These are phyloP conservation scores for Dothiorella sarmentorum DNA, from an alignment of 2,329 filamentous ascomycete genomes.

Conservation along the genomic window DNA sequence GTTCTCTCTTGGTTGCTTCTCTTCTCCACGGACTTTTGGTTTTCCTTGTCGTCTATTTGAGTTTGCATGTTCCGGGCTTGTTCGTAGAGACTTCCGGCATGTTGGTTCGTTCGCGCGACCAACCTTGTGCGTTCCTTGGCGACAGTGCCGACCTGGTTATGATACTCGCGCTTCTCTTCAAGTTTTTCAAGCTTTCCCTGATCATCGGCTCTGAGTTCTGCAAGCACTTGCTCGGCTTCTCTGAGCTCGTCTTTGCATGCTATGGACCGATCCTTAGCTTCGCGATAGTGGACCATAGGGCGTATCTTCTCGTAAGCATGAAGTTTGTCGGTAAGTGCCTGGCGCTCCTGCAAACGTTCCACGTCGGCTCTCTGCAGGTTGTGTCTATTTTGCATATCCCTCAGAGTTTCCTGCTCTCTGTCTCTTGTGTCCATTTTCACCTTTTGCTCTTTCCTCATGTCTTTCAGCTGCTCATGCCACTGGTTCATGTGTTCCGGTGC, in stretches of 20 bases:
- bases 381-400: constrained; percentile 69
- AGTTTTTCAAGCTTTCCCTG: constrained; percentile 69
- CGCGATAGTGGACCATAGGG: constrained; percentile 63
- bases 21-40: constrained; percentile 41
- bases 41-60: constrained; percentile 34
- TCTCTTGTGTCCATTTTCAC: constrained; percentile 57
- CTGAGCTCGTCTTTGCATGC: constrained; percentile 50
- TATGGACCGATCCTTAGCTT: constrained; percentile 46
- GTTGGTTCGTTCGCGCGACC: constrained; percentile 30
- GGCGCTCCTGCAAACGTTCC: constrained; percentile 73
- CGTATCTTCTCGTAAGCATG: constrained; percentile 62
- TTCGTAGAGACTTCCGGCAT: constrained; percentile 26
- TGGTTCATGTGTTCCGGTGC: constrained; percentile 75
- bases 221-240: too few relatives aligned
- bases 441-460: constrained; percentile 67
- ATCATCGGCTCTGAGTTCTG: constrained; percentile 59
- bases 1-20: constrained; percentile 30
- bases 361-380: constrained; percentile 74
- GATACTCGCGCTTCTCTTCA: constrained; percentile 67
- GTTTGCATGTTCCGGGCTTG: constrained; percentile 44
- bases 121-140: constrained; percentile 54
- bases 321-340: constrained; percentile 63
- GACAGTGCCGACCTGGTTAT: constrained; percentile 53
- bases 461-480: constrained; percentile 73
- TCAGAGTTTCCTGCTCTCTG: constrained; percentile 60